phyloP scores from a whole-genome alignment of 495 filamentous ascomycete species.

The Podospora conica region DNA sequence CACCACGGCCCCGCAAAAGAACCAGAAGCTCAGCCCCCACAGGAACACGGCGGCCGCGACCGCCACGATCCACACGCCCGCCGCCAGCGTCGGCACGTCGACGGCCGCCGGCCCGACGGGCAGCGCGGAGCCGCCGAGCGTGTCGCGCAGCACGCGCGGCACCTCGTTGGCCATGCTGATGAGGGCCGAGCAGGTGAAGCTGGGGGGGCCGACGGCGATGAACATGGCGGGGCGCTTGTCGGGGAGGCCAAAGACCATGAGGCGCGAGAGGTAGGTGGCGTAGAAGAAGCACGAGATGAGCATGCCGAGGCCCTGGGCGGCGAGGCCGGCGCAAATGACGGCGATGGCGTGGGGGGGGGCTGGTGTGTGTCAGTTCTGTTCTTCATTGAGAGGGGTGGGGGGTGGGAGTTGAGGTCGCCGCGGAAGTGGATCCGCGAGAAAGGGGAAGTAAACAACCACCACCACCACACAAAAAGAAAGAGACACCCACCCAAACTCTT shows the following conservation, averaged over 20 bases:
- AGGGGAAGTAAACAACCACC: neutral
- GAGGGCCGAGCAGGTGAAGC: slow-evolving; percentile 65
- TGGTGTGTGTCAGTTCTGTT: slow-evolving; percentile 17
- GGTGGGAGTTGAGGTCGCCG: neutral
- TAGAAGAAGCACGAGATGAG: slow-evolving; percentile 47
- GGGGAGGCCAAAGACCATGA: slow-evolving; percentile 56
- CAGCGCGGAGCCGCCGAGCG: neutral
- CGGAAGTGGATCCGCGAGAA: neutral
- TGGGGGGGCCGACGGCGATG: slow-evolving; percentile 62
- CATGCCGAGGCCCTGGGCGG: slow-evolving; percentile 49
- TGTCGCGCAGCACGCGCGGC: slow-evolving; percentile 15
- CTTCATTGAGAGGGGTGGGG: too few species aligned
- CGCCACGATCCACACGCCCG: slow-evolving; percentile 45
- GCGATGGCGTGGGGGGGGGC: slow-evolving; percentile 30
- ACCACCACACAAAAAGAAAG: neutral
- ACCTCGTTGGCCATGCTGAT: slow-evolving; percentile 53
- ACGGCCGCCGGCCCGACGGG: neutral
- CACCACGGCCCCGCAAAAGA: slow-evolving; percentile 56
- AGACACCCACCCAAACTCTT: slow-evolving; percentile 4
- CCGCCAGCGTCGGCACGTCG: slow-evolving; percentile 16
- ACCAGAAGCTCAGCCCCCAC: slow-evolving; percentile 67
- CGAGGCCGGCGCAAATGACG: slow-evolving; percentile 45
- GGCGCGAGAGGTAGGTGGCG: slow-evolving; percentile 49
- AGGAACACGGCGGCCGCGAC: slow-evolving; percentile 53
- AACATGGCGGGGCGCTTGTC: slow-evolving; percentile 59